Base-by-base conservation (phyloP, 2,329 filamentous ascomycete genomes). In the Fusarium acutatum region DNA sequence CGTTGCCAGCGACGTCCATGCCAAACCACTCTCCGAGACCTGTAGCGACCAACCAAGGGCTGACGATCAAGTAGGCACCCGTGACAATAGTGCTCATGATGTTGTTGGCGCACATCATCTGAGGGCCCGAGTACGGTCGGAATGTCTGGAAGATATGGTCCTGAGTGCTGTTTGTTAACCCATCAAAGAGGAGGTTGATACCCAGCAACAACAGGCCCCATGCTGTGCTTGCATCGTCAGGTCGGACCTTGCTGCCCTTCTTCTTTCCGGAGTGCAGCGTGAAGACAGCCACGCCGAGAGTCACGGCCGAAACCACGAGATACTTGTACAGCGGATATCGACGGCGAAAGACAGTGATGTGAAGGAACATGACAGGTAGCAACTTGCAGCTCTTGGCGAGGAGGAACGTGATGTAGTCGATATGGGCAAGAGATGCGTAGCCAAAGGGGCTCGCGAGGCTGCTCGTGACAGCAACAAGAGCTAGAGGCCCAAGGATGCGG, bases 51-150 rank as follows among this genome's bases (percentile, higher is more conserved):
- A 98, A 82, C 84, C 92, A 94, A 1, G 96, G 96, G 77, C 91
- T 93, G 26, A 95, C 79, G 24, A 96, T 73, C 49, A 99, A 89
- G 79, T 97, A 98, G 0, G 84, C 80, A 26, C 89, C 87, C 7
- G 95, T 98, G 64, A 98, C 86, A 52, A 91, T 80, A 7, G 95
- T 96, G 77, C 90, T 92, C 82, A 98, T 93, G 63, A 97, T 86
- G 81, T 98, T 99, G 83, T 98, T 94, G 43, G 96, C 95, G 81
- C 95, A 97, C 96, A 99, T 99, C 96, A 99, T 99, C 88, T 99
- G 96, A 67, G 96, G 95, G 15, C 96, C 96, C 6, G 91, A 90
- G 81, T 96, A 98, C 20, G 92, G 91, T 73, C 90, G 90, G 83
- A 95, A 97, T 12, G 90, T 87, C 72, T 84, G 83, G 82, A 98